phyloP scores from a whole-genome alignment of 1,284 basidiomycete species.

The Entoloma clypeatum region DNA sequence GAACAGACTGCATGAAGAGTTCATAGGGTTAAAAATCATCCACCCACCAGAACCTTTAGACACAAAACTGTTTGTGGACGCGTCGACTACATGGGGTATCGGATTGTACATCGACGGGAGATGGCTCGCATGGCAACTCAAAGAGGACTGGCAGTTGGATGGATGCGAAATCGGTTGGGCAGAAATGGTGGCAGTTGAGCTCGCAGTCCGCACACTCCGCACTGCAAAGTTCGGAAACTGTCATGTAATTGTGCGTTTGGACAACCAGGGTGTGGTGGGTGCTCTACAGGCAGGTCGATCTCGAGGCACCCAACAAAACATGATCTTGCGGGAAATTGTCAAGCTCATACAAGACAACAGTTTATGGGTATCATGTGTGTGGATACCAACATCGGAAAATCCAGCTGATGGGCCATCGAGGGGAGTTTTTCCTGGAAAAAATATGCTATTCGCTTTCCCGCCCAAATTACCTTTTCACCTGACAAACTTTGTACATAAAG shows the following conservation, averaged over 20 bases:
- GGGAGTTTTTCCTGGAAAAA: conserved; percentile 23
- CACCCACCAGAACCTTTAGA: not conserved
- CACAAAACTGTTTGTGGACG: conserved; percentile 1
- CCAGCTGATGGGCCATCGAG: conserved; percentile 18
- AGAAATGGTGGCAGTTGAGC: conserved; percentile 37
- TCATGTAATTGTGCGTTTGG: conserved; percentile 19
- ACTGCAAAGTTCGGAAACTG: not conserved
- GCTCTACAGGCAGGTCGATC: conserved; percentile 20
- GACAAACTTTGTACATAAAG: not conserved
- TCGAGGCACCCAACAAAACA: conserved; percentile 20
- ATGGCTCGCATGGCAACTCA: conserved; percentile 23
- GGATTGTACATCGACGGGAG: conserved; percentile 26
- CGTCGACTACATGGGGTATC: conserved; percentile 26
- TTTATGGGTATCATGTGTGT: conserved; percentile 19
- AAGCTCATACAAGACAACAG: conserved; percentile 11
- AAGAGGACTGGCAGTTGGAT: conserved; percentile 23
- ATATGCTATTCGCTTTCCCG: conserved; percentile 3
- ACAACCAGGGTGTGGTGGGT: conserved; percentile 26
- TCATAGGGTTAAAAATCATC: not conserved
- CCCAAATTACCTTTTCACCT: conserved; percentile 5
- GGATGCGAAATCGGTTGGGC: conserved; percentile 35
- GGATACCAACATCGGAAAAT: conserved; percentile 19
- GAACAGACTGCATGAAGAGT: not conserved
- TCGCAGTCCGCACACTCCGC: conserved; percentile 9
- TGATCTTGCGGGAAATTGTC: conserved; percentile 19